Base-by-base conservation (phyloP, 768 basidiomycete genomes). In the Kwoniella bestiolae region DNA sequence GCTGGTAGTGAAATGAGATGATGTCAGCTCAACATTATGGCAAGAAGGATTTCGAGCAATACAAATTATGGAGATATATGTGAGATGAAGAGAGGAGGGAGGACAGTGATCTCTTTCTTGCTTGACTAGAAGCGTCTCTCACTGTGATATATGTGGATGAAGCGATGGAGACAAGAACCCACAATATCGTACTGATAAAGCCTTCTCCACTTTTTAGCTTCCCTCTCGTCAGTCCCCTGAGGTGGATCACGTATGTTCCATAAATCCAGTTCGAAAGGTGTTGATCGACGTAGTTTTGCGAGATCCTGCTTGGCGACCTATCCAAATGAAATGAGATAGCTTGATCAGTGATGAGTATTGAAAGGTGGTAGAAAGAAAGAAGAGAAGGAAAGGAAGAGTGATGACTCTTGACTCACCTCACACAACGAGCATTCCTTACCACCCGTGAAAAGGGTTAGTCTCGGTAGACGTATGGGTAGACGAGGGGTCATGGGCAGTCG, bases 371-470 rank as follows among this genome's bases (percentile, higher is more conserved):
- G 21, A 31, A 34, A 55, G 8, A 31, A 25, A 31, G 28, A 23
- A 35, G 4, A 44, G 23, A 25, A 25, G 16, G 11, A 62, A 26
- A 23, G 25, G 5, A 26, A n/a, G n/a, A 16, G 45, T n/a, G n/a
- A n/a, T 46, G 7, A 31, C 18, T 41, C 35, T n/a, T 6, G 31
- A 68, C 75, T 26, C 45, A 80, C 75, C 70, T 80, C 79, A 66
- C 79, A 80, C n/a, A 80, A 56, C 28, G 76, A 77, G 59, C 79
- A 80, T 60, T 80, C 79, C 46, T 79, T 79, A 3, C 79, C 79
- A 18, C 79, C 79, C 46, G 79, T 79, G 60, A 65, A 80, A 41
- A 80, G 71, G 12, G 79, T 80, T 51, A 80, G 57, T 29, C 65
- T 69, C 6, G 75, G 75, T 9, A 77, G 51, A 25, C 73, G 75